A percentile compares a stretch with the other conserved stretches of the same genome.
phyloP scores from a whole-genome alignment of 495 filamentous ascomycete genomes.

The Hypoxylon perforatum region DNA sequence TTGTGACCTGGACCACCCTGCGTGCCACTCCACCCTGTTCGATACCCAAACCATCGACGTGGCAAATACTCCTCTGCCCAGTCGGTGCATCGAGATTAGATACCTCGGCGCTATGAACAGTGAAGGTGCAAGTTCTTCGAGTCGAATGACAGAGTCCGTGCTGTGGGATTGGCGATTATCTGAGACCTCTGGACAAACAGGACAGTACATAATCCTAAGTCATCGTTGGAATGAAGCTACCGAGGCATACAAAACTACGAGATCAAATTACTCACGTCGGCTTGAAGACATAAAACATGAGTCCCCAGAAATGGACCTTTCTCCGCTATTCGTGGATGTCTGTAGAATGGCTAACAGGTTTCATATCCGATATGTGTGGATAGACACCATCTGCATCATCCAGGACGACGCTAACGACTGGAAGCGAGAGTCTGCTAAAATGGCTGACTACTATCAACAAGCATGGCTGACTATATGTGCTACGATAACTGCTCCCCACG shows the following conservation, averaged over 20 bases:
- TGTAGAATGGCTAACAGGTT: constrained; percentile 27
- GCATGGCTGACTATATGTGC: constrained; percentile 8
- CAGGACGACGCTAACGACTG: constrained; percentile 44
- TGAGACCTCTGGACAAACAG: constrained; percentile 6
- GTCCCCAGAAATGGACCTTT: constrained; percentile 22
- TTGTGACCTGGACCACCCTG: neutral
- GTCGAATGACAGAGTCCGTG: neutral
- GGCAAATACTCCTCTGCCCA: neutral
- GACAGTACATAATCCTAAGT: constrained; percentile 25
- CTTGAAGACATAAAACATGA: neutral
- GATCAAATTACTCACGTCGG: neutral
- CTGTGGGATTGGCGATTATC: neutral
- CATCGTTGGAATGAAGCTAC: constrained; percentile 26
- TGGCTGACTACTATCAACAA: constrained; percentile 25
- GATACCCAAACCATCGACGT: constrained; percentile 3
- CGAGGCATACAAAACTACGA: constrained; percentile 4
- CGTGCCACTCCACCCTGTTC: constrained; percentile 1
- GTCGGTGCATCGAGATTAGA: constrained; percentile 1
- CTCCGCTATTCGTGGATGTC: constrained; percentile 36
- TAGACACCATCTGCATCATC: constrained; percentile 39
- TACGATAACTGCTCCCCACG: neutral
- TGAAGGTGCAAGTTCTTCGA: too few species aligned
- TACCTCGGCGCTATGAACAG: too few species aligned
- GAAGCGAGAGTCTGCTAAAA: constrained; percentile 34
- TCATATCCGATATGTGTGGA: constrained; percentile 40